Base-by-base conservation (phyloP, 2,329 filamentous ascomycete genomes). In the Simplicillium aogashimaense region DNA sequence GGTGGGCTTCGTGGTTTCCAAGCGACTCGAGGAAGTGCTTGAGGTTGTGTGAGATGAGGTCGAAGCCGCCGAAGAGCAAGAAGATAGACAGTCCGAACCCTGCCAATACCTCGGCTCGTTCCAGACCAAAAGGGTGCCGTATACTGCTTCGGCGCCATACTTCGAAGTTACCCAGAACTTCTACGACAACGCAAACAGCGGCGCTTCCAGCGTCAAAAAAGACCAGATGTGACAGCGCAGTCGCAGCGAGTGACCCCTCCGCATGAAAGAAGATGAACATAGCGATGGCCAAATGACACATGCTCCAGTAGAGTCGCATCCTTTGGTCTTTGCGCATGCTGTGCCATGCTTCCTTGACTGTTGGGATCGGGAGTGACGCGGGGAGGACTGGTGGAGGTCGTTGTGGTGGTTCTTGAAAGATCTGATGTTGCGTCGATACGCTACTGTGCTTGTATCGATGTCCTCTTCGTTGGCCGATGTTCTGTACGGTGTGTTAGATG, bases 361-460 rank as follows among this genome's bases (percentile, higher is more conserved):
- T 98, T 1, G 92, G 92, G 30, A 95, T 83, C 1, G 92, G 92
- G 0, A 98, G 75, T 28, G 89, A 94, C 41, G 89, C 87, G 2
- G 92, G 92, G 0, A 98, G 76, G 30, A 90, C 84, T 17, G 95
- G 76, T 4, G 92, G 90, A 1, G 89, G 83, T 39, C 89, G 77
- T 4, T 78, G 83, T 0, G 88, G 81, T 7, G 92, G 92, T 58
- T 95, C 88, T 51, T 94, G 86, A 61, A 97, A 95, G 61, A 97
- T 94, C 61, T 95, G 89, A 58, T 97, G 89, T 52, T 81, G 78
- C 7, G 78, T 67, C 15, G 86, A 94, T 42, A 98, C 83, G 58
- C 86, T 94, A 59, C 86, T 94, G 66, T 97, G 90, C 58, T 95
- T 95, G 72, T 98, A 98, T 59, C 92, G 88, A 67, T 98, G 92